phyloP scores from a whole-genome alignment of 495 filamentous ascomycete species.

The Darksidea phi region DNA sequence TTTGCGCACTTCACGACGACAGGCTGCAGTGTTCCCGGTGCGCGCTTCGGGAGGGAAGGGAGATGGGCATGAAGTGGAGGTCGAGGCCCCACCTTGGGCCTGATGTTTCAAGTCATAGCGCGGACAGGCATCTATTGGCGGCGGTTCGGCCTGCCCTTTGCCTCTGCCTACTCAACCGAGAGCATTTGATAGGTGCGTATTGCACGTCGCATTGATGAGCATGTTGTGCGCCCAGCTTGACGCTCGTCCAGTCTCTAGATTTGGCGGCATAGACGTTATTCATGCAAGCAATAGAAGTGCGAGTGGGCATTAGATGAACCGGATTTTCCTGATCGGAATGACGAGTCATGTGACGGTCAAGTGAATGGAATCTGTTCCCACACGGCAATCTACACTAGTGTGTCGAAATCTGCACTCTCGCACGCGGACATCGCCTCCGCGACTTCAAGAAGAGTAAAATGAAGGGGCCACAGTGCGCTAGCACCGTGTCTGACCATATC shows the following conservation, averaged over 20 bases:
- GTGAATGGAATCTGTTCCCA: no score
- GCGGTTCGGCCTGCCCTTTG: slow-evolving; percentile 5
- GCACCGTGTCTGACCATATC: no score
- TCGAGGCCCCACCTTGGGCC: slow-evolving; percentile 9
- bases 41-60: slow-evolving; percentile 17
- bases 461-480: no score
- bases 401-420: no score
- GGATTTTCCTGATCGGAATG: no score
- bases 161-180: slow-evolving; percentile 7
- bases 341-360: no score
- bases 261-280: background rate
- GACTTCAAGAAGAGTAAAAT: no score
- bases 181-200: slow-evolving; percentile 14
- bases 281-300: background rate
- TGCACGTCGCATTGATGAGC: background rate
- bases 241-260: background rate
- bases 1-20: slow-evolving; percentile 22
- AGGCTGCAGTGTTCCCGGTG: slow-evolving; percentile 20
- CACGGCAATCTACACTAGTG: no score
- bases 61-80: slow-evolving; percentile 19
- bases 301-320: no score
- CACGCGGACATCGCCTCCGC: no score
- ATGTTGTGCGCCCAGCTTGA: slow-evolving; percentile 1
- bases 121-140: slow-evolving; percentile 12
- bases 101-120: slow-evolving; percentile 15